Conservation (phyloP, 2,329 filamentous ascomycete species). For the Ceratocystis destructans region DNA sequence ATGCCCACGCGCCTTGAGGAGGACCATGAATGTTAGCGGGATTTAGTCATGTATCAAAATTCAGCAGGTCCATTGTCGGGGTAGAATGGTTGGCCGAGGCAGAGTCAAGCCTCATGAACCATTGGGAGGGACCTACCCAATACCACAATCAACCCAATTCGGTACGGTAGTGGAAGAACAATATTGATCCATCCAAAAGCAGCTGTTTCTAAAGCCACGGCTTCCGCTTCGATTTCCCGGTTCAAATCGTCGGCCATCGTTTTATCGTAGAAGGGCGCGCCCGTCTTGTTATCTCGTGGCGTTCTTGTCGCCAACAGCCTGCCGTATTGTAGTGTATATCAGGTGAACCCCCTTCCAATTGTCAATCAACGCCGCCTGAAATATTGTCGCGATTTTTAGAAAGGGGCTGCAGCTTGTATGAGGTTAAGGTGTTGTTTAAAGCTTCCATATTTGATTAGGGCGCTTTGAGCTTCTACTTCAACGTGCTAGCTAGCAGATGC, state of each 20-base stretch:
- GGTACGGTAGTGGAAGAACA: slow-evolving; percentile 66
- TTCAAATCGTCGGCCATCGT: slow-evolving; percentile 13
- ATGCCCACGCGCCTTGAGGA: slow-evolving; percentile 72
- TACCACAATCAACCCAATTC: slow-evolving; percentile 72
- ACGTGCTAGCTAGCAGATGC: not conserved
- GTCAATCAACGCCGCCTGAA: not conserved
- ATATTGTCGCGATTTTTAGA: not conserved
- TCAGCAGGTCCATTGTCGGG: not conserved
- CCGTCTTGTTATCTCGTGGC: not conserved
- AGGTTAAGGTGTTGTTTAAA: not conserved
- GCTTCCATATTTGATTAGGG: not conserved
- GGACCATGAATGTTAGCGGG: slow-evolving; percentile 3
- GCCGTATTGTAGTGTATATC: not conserved
- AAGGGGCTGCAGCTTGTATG: not conserved
- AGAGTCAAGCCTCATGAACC: not conserved
- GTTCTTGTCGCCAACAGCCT: not conserved
- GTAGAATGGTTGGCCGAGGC: not conserved
- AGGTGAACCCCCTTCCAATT: not conserved
- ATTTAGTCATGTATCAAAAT: not conserved
- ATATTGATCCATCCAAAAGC: slow-evolving; percentile 19
- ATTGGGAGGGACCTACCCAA: slow-evolving; percentile 46
- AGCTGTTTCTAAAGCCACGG: slow-evolving; percentile 14
- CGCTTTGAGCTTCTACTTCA: not conserved
- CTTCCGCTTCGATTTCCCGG: slow-evolving; percentile 19
- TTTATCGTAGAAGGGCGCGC: not conserved